These are phyloP conservation scores for Cochlearia excelsa DNA, from an alignment of 345 rosid species.

Conservation along the genomic window DNA sequence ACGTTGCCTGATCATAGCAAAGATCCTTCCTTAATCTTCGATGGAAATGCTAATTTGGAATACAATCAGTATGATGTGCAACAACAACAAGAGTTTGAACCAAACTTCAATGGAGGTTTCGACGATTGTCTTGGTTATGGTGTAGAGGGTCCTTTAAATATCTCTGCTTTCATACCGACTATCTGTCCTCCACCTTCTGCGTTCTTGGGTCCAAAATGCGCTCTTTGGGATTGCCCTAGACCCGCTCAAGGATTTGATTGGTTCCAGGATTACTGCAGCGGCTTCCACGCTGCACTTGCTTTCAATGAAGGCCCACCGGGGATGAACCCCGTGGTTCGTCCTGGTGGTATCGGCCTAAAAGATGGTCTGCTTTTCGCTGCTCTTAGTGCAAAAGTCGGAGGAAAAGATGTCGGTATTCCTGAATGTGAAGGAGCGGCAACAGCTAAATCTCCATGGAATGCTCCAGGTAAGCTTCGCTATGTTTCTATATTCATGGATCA, in stretches of 20 bases:
- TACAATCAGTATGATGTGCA: constrained; percentile 67
- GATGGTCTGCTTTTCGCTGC: constrained; percentile 90
- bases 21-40: constrained; percentile 44
- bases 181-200: constrained; percentile 88
- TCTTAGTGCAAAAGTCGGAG: constrained; percentile 73
- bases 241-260: constrained; percentile 88
- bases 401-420: constrained; percentile 89
- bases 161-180: constrained; percentile 57
- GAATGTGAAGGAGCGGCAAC: constrained; percentile 99
- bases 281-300: constrained; percentile 83
- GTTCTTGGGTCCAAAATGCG: constrained; percentile 93
- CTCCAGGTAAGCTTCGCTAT: constrained; percentile 60
- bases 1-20: constrained; percentile 55
- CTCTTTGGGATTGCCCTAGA: constrained; percentile 98
- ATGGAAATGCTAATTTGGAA: constrained; percentile 50
- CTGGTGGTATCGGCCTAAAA: constrained; percentile 87
- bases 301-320: constrained; percentile 93
- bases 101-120: constrained; percentile 51
- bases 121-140: constrained; percentile 41
- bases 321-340: constrained; percentile 80
- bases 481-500: background rate
- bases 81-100: constrained; percentile 64
- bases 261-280: constrained; percentile 90
- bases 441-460: constrained; percentile 99
- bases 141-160: constrained; percentile 56